Evolutionary conservation across 805 yeast species (phyloP).

Genomic region (Teunomyces kruisii): DNA sequence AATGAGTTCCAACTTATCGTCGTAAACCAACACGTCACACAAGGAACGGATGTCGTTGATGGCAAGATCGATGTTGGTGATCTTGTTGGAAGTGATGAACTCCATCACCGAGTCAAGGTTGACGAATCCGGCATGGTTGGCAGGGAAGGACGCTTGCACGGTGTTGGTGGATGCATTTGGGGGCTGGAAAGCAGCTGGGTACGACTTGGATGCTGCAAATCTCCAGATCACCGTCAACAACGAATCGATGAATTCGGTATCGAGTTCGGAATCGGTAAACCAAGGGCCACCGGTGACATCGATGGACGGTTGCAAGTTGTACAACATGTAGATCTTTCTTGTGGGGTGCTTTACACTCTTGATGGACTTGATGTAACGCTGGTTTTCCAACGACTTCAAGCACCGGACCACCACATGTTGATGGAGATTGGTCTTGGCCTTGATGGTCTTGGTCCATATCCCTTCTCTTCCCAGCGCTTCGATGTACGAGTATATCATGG

Average conservation of each 20-base stretch:
- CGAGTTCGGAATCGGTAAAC: conserved; percentile 95
- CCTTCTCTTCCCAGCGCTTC: conserved; percentile 95
- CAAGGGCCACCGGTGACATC: conserved; percentile 99
- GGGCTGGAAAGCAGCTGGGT: conserved; percentile 66
- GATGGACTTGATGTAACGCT: conserved; percentile 82
- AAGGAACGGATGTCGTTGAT: conserved; percentile 72
- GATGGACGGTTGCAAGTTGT: conserved; percentile 87
- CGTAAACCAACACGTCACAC: conserved; percentile 85
- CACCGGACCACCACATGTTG: conserved; percentile 88
- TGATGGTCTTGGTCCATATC: conserved; percentile 91
- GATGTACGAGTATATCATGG: conserved; percentile 85
- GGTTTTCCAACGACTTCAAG: conserved; percentile 74
- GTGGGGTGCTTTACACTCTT: conserved; percentile 92
- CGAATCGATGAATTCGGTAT: conserved; percentile 87
- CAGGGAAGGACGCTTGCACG: conserved; percentile 51
- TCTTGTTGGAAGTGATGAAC: conserved; percentile 68
- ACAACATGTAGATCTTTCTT: conserved; percentile 93
- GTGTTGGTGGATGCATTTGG: conserved; percentile 33
- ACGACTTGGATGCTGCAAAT: conserved; percentile 72
- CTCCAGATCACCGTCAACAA: conserved; percentile 85
- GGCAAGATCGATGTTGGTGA: conserved; percentile 79
- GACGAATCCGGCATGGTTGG: conserved; percentile 63
- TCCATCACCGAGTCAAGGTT: conserved; percentile 71
- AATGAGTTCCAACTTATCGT: conserved; percentile 75
- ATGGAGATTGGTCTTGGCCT: conserved; percentile 83